Conservation (phyloP, 345 rosid genomes). For the Aurinia saxatilis region DNA sequence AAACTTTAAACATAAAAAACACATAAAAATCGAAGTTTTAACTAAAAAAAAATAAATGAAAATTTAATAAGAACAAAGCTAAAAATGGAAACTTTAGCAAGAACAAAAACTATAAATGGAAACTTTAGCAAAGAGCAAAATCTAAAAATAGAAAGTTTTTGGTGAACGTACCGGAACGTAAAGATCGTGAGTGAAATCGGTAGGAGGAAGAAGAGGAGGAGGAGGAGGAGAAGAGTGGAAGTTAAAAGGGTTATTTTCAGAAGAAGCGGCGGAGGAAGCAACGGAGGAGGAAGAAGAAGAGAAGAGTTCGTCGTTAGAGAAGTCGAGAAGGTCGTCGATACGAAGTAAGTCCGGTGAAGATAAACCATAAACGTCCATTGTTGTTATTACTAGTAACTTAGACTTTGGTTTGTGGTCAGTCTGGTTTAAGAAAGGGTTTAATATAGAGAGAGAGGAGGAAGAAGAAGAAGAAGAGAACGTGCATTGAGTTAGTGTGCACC, state of each 20-base stretch:
- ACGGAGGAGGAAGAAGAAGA: conserved; percentile 28
- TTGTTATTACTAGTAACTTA: not conserved
- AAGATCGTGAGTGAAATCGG: conserved; percentile 54
- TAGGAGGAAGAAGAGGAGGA: conserved; percentile 29
- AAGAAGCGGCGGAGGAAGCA: conserved; percentile 16
- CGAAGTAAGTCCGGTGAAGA: conserved; percentile 44
- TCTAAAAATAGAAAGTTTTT: not conserved
- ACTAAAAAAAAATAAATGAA: too few relatives aligned
- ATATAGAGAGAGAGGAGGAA: conserved; percentile 17
- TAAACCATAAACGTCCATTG: conserved; percentile 47
- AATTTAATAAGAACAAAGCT: too few relatives aligned
- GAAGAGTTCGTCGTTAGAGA: conserved; percentile 48
- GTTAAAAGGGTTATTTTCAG: conserved; percentile 13
- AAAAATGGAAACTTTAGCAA: too few relatives aligned
- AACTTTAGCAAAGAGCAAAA: not conserved
- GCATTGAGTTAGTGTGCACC: conserved; percentile 27
- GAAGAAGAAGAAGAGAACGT: conserved; percentile 27
- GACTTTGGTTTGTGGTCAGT: not conserved
- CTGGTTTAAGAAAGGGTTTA: conserved; percentile 14
- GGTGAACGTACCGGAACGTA: conserved; percentile 45
- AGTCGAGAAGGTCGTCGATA: conserved; percentile 73
- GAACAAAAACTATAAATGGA: too few relatives aligned
- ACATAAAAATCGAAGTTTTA: too few relatives aligned
- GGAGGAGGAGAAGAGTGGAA: conserved; percentile 26
- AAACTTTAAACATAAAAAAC: not conserved